Percentiles rank a stretch among this genome's conserved stretches.
Evolutionary conservation across 345 rosid genomes (phyloP).

Genomic region (Aquilaria yunnanensis): DNA sequence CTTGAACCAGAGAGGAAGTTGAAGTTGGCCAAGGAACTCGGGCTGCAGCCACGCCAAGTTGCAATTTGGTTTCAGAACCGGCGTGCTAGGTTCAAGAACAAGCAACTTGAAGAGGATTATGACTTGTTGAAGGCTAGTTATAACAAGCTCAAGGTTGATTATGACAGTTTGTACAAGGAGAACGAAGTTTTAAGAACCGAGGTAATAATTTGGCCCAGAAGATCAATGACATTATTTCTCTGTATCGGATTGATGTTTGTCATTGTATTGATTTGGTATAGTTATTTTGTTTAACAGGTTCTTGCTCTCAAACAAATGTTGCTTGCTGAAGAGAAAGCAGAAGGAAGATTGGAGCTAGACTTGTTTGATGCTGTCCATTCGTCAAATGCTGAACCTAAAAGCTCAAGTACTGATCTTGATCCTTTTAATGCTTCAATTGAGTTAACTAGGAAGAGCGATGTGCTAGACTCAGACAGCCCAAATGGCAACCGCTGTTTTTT

Average conservation of each 20-base stretch:
- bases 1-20: conserved; percentile 73
- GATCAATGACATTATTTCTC: neutral
- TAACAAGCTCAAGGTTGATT: conserved; percentile 53
- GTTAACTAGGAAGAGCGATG: conserved; percentile 39
- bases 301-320: conserved; percentile 40
- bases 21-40: conserved; percentile 62
- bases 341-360: conserved; percentile 13
- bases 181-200: conserved; percentile 38
- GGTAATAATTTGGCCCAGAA: conserved; percentile 28
- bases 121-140: conserved; percentile 41
- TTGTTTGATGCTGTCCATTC: conserved; percentile 10
- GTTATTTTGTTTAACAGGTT: conserved; percentile 33
- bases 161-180: conserved; percentile 41
- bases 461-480: conserved; percentile 40
- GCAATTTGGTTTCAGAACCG: conserved; percentile 85
- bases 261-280: too few species aligned
- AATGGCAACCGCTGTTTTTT: conserved; percentile 20
- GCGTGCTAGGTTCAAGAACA: conserved; percentile 66
- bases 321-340: conserved; percentile 16
- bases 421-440: conserved; percentile 3
- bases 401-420: neutral
- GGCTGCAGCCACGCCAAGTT: conserved; percentile 74
- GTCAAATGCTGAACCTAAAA: conserved; percentile 6
- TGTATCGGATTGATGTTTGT: neutral
- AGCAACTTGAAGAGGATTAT: conserved; percentile 58